phyloP scores from a whole-genome alignment of 2,329 filamentous ascomycete genomes.

The Esteya vermicola region DNA sequence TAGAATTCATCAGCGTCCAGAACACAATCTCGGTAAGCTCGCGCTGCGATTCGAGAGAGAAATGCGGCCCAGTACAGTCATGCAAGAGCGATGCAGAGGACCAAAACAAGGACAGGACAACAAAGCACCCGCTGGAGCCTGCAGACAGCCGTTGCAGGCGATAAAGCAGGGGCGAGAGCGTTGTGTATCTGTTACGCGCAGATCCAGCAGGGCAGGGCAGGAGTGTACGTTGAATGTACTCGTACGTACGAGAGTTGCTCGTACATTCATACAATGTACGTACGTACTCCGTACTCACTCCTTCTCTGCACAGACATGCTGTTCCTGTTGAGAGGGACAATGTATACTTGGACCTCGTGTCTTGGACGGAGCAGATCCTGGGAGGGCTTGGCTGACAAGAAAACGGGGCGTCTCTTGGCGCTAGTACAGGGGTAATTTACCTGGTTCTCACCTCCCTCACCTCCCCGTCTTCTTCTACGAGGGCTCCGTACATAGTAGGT shows the following conservation, averaged over 20 bases:
- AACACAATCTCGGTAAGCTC: no score
- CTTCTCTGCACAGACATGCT: not conserved
- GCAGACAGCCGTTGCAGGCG: not conserved
- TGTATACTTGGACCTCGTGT: not conserved
- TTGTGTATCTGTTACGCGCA: not conserved
- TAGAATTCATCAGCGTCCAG: no score
- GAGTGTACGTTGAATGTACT: no score
- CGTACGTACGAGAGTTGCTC: not conserved
- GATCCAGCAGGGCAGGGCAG: constrained; percentile 1
- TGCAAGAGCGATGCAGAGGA: no score
- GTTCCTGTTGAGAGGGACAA: not conserved
- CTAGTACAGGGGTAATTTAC: constrained; percentile 1
- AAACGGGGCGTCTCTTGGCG: not conserved
- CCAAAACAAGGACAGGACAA: no score
- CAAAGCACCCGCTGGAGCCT: not conserved
- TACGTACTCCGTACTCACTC: not conserved
- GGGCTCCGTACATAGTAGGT: not conserved
- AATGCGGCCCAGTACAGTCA: no score
- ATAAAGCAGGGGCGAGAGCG: not conserved
- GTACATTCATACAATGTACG: not conserved
- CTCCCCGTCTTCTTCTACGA: not conserved
- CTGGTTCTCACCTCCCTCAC: not conserved
- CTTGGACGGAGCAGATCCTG: no score
- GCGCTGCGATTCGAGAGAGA: no score
- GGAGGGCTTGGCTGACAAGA: not conserved